Percentiles rank a stretch among this genome's conserved stretches.
phyloP scores from a whole-genome alignment of 768 basidiomycete genomes.

The Lyophyllum semitale region DNA sequence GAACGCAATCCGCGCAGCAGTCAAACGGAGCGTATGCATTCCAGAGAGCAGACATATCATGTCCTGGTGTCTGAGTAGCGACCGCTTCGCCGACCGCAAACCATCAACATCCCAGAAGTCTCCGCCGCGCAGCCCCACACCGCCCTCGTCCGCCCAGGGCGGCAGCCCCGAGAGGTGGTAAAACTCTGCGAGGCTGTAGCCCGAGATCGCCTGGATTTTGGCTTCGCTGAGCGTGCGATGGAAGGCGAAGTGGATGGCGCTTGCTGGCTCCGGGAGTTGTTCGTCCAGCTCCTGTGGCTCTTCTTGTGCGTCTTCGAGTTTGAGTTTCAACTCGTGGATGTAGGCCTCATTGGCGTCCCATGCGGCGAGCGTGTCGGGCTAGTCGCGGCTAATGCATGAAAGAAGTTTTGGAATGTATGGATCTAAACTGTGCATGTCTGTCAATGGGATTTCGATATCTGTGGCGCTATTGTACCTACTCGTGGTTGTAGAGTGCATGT shows the following conservation, averaged over 20 bases:
- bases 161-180: slow-evolving; percentile 15
- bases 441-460: background rate
- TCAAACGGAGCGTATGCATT: slow-evolving; percentile 3
- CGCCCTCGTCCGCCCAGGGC: slow-evolving; percentile 8
- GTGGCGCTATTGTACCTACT: background rate
- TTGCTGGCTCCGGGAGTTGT: too few relatives aligned
- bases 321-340: background rate
- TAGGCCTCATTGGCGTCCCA: slow-evolving; percentile 11
- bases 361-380: slow-evolving; percentile 6
- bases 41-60: slow-evolving; percentile 8
- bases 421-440: slow-evolving; percentile 2
- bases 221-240: slow-evolving; percentile 5
- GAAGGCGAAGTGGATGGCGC: too few relatives aligned
- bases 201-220: background rate
- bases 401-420: slow-evolving; percentile 2
- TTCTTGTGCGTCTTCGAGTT: slow-evolving; percentile 1
- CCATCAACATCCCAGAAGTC: slow-evolving; percentile 3
- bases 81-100: slow-evolving; percentile 6
- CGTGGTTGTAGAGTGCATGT: slow-evolving; percentile 9
- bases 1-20: slow-evolving; percentile 1
- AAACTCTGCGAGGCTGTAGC: slow-evolving; percentile 14
- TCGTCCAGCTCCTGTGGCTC: slow-evolving; percentile 5
- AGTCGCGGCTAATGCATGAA: slow-evolving; percentile 8
- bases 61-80: slow-evolving; percentile 10
- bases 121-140: background rate